Evolutionary conservation across 306 rosid species (phyloP), one percentile per base, ranked within the genome.

Genomic region (Styphnolobium japonicum): DNA sequence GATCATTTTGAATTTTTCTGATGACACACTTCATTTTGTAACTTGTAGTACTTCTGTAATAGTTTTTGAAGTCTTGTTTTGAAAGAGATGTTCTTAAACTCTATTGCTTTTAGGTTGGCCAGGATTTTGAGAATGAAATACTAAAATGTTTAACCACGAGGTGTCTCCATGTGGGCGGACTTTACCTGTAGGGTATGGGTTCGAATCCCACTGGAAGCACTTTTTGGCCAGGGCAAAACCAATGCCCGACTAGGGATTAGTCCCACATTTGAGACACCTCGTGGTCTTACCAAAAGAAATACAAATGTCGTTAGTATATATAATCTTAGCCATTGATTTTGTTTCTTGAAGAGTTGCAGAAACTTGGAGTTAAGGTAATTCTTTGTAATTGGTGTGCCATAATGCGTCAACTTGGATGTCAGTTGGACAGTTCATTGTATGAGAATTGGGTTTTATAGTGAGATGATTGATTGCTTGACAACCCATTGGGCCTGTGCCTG

Each of bases 401-500:
- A 57, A 33, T 58, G 43, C 8, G 42, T 79, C 77, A 55, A 34
- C 57, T 56, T 70, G 45, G 65, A 31, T 80, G 75, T 51, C 21
- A 23, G 29, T 46, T 71, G 53, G 29, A 25, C 23, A 3, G 5
- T 34, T 60, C n/a, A n/a, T 36, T 4, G 10, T 31, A 25, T 52
- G 14, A 52, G 4, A 36, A 49, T 33, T 49, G 76, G 48, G 29
- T 33, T 25, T 23, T 23, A 3, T 25, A 23, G 33, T 43, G 57
- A 67, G 39, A 56, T 12, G 51, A 71, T 52, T 34, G 21, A 14
- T 71, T 71, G 49, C 63, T 55, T 72, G 52, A 36, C 2, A 14
- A 46, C 21, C 22, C n/a, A 0, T 22, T 10, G 18, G 31, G 10
- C 51, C 27, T 53, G 34, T n/a, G 34, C 36, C 19, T 58, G 16